phyloP scores from a whole-genome alignment of 495 filamentous ascomycete species.

The Friedmanniomyces simplex region DNA sequence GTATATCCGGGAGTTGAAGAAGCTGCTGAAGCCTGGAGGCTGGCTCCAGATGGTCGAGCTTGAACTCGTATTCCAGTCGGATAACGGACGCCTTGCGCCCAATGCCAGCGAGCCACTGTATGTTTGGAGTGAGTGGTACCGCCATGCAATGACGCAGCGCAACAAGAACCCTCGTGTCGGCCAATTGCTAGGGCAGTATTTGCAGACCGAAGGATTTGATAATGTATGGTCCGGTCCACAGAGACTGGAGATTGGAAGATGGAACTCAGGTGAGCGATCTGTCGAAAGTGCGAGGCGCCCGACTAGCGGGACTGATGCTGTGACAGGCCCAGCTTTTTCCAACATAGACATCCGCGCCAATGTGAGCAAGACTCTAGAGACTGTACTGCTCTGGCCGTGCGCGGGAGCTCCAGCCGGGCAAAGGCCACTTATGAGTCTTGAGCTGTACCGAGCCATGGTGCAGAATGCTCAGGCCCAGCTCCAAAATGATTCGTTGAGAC shows the following conservation, averaged over 20 bases:
- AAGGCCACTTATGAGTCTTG: constrained; percentile 1
- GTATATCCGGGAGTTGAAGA: constrained; percentile 70
- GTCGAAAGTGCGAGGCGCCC: background rate
- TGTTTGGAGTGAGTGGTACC: constrained; percentile 27
- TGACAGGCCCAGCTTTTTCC: background rate
- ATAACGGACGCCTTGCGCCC: constrained; percentile 70
- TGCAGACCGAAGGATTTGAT: constrained; percentile 13
- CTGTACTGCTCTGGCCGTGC: constrained; percentile 14
- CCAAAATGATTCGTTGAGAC: constrained; percentile 4
- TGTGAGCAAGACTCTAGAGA: background rate
- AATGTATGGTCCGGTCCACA: background rate
- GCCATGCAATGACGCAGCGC: constrained; percentile 17
- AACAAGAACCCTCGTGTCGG: constrained; percentile 28
- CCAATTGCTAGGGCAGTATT: constrained; percentile 9
- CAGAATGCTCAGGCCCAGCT: constrained; percentile 5
- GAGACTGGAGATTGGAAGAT: constrained; percentile 20
- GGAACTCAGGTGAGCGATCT: constrained; percentile 20
- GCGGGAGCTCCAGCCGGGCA: background rate
- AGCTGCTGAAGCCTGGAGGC: constrained; percentile 56
- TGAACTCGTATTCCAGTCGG: constrained; percentile 79
- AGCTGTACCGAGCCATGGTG: constrained; percentile 1
- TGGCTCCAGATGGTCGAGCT: constrained; percentile 91
- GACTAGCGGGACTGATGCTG: background rate
- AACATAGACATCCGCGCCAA: background rate
- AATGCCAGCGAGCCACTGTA: constrained; percentile 16